A percentile compares a stretch with the other conserved stretches of the same genome.
Conservation (phyloP, 1,284 basidiomycete species). For the Ustilago trichophora region DNA sequence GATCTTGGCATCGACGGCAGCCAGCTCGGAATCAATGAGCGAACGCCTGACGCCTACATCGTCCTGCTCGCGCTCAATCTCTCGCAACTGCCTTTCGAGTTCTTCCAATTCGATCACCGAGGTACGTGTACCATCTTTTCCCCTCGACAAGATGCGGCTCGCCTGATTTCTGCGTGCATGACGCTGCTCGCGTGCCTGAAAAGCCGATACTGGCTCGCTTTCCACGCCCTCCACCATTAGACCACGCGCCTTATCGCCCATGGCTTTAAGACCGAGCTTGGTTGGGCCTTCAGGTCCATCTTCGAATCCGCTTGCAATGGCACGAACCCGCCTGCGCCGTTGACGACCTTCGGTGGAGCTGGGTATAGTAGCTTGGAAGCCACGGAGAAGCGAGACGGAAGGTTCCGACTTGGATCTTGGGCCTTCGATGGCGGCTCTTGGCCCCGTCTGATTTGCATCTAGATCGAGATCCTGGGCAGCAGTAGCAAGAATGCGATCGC, state of each 20-base stretch:
- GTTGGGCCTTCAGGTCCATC: conserved; percentile 45
- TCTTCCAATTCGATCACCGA: conserved; percentile 53
- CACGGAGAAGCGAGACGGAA: conserved; percentile 60
- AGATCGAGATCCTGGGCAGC: conserved; percentile 50
- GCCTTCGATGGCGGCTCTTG: conserved; percentile 28
- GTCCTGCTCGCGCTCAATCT: conserved; percentile 60
- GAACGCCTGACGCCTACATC: conserved; percentile 52
- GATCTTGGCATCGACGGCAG: conserved; percentile 56
- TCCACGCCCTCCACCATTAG: conserved; percentile 51
- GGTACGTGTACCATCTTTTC: conserved; percentile 34
- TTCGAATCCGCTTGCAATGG: conserved; percentile 42
- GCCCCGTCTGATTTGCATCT: conserved; percentile 2
- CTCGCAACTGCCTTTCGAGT: conserved; percentile 58
- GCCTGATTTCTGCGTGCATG: conserved; percentile 43
- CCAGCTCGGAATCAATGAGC: conserved; percentile 51
- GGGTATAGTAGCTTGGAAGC: conserved; percentile 64
- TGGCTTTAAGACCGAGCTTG: conserved; percentile 55
- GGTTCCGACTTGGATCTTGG: conserved; percentile 29
- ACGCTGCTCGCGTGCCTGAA: conserved; percentile 47
- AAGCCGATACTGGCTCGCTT: conserved; percentile 31
- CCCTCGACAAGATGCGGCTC: conserved; percentile 39
- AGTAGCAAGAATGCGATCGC: conserved; percentile 59
- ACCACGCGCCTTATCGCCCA: conserved; percentile 59
- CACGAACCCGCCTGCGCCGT: conserved; percentile 54
- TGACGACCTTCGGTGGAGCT: conserved; percentile 51